Percentiles rank a stretch among this genome's conserved stretches.
These are phyloP conservation scores for Leptomonas seymouri DNA, from an alignment of 208 protist species.

Conservation along the genomic window DNA sequence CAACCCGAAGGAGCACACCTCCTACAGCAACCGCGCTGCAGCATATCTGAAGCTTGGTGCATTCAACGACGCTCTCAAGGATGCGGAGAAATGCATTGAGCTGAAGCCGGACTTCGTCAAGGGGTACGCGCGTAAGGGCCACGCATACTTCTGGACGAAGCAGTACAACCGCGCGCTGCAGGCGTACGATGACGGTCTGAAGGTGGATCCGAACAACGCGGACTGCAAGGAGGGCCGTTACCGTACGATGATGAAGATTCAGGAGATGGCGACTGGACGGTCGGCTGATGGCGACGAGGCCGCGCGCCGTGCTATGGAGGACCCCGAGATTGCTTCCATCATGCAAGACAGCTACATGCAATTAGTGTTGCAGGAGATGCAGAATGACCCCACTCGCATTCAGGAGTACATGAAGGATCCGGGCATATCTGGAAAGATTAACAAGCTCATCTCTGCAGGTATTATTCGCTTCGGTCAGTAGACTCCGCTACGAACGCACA, in stretches of 20 bases:
- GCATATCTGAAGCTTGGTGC: constrained; percentile 97
- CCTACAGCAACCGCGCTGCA: constrained; percentile 96
- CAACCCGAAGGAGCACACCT: constrained; percentile 93
- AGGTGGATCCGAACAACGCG: constrained; percentile 91
- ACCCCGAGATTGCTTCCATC: constrained; percentile 95
- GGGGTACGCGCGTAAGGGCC: constrained; percentile 89
- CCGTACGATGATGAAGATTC: constrained; percentile 92
- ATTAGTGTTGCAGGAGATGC: constrained; percentile 90
- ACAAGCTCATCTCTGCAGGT: constrained; percentile 96
- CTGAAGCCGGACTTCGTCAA: constrained; percentile 96
- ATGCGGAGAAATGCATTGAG: constrained; percentile 96
- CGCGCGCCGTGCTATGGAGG: constrained; percentile 89
- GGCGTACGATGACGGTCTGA: constrained; percentile 95
- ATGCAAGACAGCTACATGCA: constrained; percentile 94
- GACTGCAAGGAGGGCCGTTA: constrained; percentile 90
- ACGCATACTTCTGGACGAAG: constrained; percentile 94
- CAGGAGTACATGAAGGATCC: constrained; percentile 95
- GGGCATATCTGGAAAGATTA: constrained; percentile 91
- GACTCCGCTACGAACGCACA: not conserved
- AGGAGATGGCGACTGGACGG: constrained; percentile 88
- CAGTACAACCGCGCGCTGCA: constrained; percentile 96
- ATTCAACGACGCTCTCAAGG: constrained; percentile 93
- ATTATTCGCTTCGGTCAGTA: constrained; percentile 92
- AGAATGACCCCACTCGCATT: constrained; percentile 86
- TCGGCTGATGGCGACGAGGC: constrained; percentile 87